Conservation (phyloP, 208 protist species). For the Trypanosoma melophagium region DNA sequence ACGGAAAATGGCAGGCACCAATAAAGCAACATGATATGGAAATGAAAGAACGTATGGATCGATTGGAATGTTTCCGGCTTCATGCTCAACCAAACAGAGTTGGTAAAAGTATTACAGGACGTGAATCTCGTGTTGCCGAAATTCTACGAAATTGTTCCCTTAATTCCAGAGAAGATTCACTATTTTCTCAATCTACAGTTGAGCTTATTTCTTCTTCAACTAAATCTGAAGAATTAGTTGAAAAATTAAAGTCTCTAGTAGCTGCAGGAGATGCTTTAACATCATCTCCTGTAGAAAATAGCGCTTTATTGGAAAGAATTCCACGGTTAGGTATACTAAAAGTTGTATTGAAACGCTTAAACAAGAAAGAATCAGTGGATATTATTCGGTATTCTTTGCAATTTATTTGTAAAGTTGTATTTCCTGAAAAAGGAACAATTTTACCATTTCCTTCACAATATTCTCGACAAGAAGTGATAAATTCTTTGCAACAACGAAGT, state of each 20-base stretch:
- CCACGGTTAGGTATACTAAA: conserved; percentile 38
- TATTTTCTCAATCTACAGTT: conserved; percentile 26
- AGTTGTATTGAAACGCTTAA: conserved; percentile 43
- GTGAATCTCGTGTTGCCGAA: neutral
- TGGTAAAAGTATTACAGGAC: conserved; percentile 1
- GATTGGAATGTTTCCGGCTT: conserved; percentile 60
- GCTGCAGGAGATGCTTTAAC: conserved; percentile 25
- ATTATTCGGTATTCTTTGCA: conserved; percentile 41
- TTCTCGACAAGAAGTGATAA: conserved; percentile 33
- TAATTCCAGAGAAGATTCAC: conserved; percentile 19
- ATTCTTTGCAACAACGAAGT: conserved; percentile 39
- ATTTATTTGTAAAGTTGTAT: conserved; percentile 57
- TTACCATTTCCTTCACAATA: conserved; percentile 80
- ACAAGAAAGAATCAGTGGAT: conserved; percentile 29
- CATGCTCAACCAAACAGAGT: conserved; percentile 21
- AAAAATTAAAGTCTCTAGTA: conserved; percentile 33
- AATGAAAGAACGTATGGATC: conserved; percentile 82
- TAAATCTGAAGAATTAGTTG: conserved; percentile 23
- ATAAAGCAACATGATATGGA: conserved; percentile 67
- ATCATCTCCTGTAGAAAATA: conserved; percentile 28
- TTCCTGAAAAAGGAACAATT: conserved; percentile 64
- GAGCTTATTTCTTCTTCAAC: conserved; percentile 24
- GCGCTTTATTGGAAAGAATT: conserved; percentile 34
- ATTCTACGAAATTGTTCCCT: neutral
- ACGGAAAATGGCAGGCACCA: conserved; percentile 60